Base-by-base conservation (phyloP, 495 filamentous ascomycete genomes). In the Darksidea phi region DNA sequence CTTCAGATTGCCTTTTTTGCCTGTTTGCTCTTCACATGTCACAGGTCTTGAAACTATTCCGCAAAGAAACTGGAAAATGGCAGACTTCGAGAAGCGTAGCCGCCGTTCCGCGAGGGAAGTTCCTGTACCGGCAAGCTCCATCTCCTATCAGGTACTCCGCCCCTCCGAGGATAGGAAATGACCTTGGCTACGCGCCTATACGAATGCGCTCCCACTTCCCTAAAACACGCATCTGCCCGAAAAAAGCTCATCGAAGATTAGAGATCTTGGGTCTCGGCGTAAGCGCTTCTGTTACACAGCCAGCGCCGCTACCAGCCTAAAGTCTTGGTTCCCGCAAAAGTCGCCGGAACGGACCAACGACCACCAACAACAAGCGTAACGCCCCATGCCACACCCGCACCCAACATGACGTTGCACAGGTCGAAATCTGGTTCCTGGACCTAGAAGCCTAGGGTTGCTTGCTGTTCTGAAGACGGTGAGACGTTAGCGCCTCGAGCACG, bases 291-390 rank as follows among this genome's bases (percentile, higher is more conserved):
- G 23, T 15, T 11, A 32, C 32, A 51, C 34, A 45, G 47, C 32
- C 18, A 43, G 45, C 37, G 45, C 12, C 47, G 37, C 2, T 15
- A 43, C 18, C 24, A 41, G 32, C n/a, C 38, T 17, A 43, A 24
- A 17, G 8, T 48, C 58, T 61, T 61, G 58, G 50, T 61, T 48
- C 58, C 58, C 58, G 58, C 41, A 7, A 47, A 54, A 61, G 49
- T 61, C 58, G 49, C 58, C 58, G 49, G 20, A 18, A 10, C 15
- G 15, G 1, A 53, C 20, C 47, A 26, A 49, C 1, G 26, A 37
- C 49, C 26, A 36, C 49, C 28, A 53, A 48, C 13, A 15, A n/a
- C 41, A 4, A 15, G 13, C 18, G 41, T 6, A 20, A 15, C 13
- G 41, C 41, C 18, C 6, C 13, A 43, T 13, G 41, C 41, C 41